Conservation (phyloP, 495 filamentous ascomycete genomes). For the Neurospora sp. region DNA sequence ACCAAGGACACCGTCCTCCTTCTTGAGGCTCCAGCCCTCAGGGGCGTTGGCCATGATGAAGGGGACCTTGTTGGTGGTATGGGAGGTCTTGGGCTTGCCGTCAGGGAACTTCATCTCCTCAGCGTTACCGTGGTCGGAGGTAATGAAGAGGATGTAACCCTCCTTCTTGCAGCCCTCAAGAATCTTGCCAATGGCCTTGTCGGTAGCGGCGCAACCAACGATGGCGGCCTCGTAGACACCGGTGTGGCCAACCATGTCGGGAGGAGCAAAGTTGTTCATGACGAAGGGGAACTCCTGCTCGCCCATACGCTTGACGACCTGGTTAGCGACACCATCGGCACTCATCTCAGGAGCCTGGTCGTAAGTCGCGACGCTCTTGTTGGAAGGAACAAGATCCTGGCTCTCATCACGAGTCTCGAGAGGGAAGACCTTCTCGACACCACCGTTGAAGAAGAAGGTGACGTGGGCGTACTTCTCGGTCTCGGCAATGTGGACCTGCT, state of each 20-base stretch:
- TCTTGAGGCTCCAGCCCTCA: slow-evolving; percentile 76
- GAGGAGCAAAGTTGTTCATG: slow-evolving; percentile 99
- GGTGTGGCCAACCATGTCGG: slow-evolving; percentile 98
- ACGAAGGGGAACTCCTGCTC: slow-evolving; percentile 83
- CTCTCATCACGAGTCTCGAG: slow-evolving; percentile 65
- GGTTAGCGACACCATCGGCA: slow-evolving; percentile 74
- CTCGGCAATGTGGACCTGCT: slow-evolving; percentile 94
- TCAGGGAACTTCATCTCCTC: slow-evolving; percentile 98
- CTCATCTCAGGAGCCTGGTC: slow-evolving; percentile 96
- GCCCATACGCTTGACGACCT: slow-evolving; percentile 71
- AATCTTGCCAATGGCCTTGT: slow-evolving; percentile 85
- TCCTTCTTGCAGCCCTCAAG: slow-evolving; percentile 87
- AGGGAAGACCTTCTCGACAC: slow-evolving; percentile 92
- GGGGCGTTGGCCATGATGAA: slow-evolving; percentile 98
- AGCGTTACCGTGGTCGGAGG: slow-evolving; percentile 92
- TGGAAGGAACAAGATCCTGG: slow-evolving; percentile 51
- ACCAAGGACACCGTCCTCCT: slow-evolving; percentile 73
- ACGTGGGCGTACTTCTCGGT: slow-evolving; percentile 99
- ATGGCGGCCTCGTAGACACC: slow-evolving; percentile 97
- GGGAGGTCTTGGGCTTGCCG: slow-evolving; percentile 92
- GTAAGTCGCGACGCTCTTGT: slow-evolving; percentile 82
- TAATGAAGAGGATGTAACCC: slow-evolving; percentile 87
- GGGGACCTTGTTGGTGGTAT: slow-evolving; percentile 94
- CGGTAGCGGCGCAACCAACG: slow-evolving; percentile 71
- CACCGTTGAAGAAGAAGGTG: slow-evolving; percentile 99